These are phyloP conservation scores for Afroboletus lepidellus DNA, from an alignment of 1,284 basidiomycete genomes.

Conservation along the genomic window DNA sequence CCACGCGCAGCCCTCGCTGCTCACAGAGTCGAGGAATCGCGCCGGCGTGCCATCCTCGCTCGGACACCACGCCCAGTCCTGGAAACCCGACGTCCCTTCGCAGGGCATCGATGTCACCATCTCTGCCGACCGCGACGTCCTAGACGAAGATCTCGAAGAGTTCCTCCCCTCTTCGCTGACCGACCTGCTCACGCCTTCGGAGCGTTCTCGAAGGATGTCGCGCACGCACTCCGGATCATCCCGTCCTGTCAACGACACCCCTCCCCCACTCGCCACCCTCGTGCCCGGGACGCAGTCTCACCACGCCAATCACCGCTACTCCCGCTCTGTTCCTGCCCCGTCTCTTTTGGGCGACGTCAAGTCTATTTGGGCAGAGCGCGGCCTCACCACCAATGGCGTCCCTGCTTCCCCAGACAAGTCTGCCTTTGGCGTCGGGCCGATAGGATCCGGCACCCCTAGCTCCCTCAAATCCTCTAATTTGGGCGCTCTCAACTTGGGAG, in stretches of 20 bases:
- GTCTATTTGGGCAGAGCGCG: slow-evolving; percentile 64
- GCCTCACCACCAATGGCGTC: slow-evolving; percentile 26
- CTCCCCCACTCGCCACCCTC: slow-evolving; percentile 17
- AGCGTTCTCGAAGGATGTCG: slow-evolving; percentile 75
- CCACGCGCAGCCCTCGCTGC: slow-evolving; percentile 33
- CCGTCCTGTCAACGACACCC: slow-evolving; percentile 26
- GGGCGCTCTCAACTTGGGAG: slow-evolving; percentile 24
- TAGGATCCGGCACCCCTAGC: slow-evolving; percentile 45
- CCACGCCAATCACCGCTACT: slow-evolving; percentile 63
- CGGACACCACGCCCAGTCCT: slow-evolving; percentile 37
- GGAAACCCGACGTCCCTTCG: slow-evolving; percentile 30
- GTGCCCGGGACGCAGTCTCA: slow-evolving; percentile 28
- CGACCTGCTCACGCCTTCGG: slow-evolving; percentile 86
- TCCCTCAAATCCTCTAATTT: slow-evolving; percentile 47
- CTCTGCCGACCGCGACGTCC: slow-evolving; percentile 37
- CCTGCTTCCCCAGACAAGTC: slow-evolving; percentile 33
- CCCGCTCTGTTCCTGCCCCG: slow-evolving; percentile 73
- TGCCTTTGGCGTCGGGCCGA: slow-evolving; percentile 27
- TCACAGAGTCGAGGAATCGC: slow-evolving; percentile 37
- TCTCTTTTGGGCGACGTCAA: slow-evolving; percentile 70
- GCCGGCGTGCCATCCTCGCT: slow-evolving; percentile 46
- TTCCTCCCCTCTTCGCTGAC: slow-evolving; percentile 83
- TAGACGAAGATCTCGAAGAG: slow-evolving; percentile 80
- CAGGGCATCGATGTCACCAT: slow-evolving; percentile 20
- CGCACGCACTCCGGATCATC: slow-evolving; percentile 55